Percentiles rank a stretch among this genome's conserved stretches.
phyloP scores from a whole-genome alignment of 805 yeast species.

The Candida verbasci region DNA sequence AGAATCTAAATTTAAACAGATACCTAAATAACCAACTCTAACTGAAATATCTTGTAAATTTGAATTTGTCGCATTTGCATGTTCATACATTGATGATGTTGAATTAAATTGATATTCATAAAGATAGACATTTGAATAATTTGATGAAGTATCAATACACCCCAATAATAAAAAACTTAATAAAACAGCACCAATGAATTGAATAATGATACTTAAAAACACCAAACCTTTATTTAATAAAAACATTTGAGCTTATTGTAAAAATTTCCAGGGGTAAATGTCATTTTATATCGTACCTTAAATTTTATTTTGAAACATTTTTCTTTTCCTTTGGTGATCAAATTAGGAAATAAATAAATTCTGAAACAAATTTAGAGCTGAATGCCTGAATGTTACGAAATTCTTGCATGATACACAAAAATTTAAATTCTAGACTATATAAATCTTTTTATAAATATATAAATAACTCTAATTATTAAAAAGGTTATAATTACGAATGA shows the following conservation, averaged over 20 bases:
- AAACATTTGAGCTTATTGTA: constrained; percentile 5
- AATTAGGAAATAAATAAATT: too few relatives aligned
- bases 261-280: too few relatives aligned
- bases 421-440: constrained; percentile 3
- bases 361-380: not conserved
- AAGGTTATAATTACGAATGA: constrained; percentile 8
- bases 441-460: constrained; percentile 4
- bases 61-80: not conserved
- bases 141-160: constrained; percentile 36
- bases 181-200: constrained; percentile 47
- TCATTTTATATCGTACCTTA: too few relatives aligned
- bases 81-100: constrained; percentile 23
- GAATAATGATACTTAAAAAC: constrained; percentile 32
- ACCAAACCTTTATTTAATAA: constrained; percentile 5
- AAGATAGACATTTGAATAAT: constrained; percentile 48
- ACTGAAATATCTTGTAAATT: constrained; percentile 39
- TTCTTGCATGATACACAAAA: not conserved
- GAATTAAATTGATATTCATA: constrained; percentile 46
- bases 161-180: constrained; percentile 55
- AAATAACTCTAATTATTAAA: constrained; percentile 8
- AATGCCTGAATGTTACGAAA: too few relatives aligned
- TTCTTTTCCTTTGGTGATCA: too few relatives aligned
- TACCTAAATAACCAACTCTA: constrained; percentile 51
- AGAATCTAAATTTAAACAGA: constrained; percentile 43
- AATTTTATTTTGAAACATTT: too few relatives aligned